Evolutionary conservation across 495 filamentous ascomycete genomes (phyloP), one percentile per base, ranked within the genome.

Genomic region (Penicillium samsonianum): DNA sequence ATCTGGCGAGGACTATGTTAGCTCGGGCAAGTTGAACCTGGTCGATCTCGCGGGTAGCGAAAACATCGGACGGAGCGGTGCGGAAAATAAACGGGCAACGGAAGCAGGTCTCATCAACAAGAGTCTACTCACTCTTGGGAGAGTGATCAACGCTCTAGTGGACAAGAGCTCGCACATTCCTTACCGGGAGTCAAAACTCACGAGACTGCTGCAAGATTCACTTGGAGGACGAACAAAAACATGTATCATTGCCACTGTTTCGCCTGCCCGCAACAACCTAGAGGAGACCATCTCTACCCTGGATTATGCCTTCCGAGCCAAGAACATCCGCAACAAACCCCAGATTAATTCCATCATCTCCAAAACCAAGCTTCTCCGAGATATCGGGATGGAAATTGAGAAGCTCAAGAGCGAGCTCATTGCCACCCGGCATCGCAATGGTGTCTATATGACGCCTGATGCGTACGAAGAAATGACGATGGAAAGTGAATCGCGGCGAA

Each of bases 71-170:
- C 85, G 94, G 40, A 96, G 91, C 51, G 94, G 94, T 31, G 94
- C 94, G 2, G 94, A 98, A 70, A 98, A 98, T 72, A 98, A 98
- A 75, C 87, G 95, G 31, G 94, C 94, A 1, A 84, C 92, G 7
- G 94, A 98, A 68, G 94, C 94, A 20, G 94, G 94, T 11, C 78
- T 98, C 57, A 98, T 98, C 75, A 98, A 98, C 78, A 97, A 97
- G 80, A 96, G 90, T 69, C 74, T 98, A 60, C 84, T 98, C 50
- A 98, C 94, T 8, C 80, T 98, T 5, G 94, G 94, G 5, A 85
- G 94, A 53, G 94, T 99, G 35, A 99, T 99, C 76, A 99, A 99
- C 67, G 95, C 95, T 1, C 76, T 99, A 17, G 95, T 98, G 30
- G 94, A 99, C 65, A 89, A 86, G 62, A 86, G 89, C 67, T 79